Base-by-base conservation (phyloP, 2,329 filamentous ascomycete genomes). In the Thyridium curvatum region DNA sequence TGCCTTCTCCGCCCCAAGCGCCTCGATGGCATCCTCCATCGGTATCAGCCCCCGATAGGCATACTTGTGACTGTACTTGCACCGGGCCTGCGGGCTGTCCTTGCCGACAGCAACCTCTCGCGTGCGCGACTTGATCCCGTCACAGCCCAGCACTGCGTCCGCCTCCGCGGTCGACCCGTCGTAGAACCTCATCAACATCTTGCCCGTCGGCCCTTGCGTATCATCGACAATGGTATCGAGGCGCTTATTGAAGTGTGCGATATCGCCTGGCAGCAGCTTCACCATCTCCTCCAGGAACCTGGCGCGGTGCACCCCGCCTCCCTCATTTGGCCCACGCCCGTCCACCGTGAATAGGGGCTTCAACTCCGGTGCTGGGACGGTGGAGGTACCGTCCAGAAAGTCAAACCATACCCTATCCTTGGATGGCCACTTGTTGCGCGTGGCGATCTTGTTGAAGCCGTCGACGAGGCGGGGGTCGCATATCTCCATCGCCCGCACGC, bases 41-140 rank as follows among this genome's bases (percentile, higher is more conserved):
- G 59, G 58, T 13, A 62, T 49, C 21, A 61, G 43, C 10, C 55
- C 60, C 15, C 80, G 65, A 50, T 79, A 82, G 2, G 71, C 77
- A 52, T 77, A 75, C 47, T 77, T 75, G 18, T 71, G 65, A 1
- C 66, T 71, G 47, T 77, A 82, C 1, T 48, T 52, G 16, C 54
- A 65, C 52, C n/a, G 74, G 46, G 41, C 66, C 38, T 26, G 65
- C 45, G 37, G 64, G 51, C 35, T 62, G 47, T 52, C 44, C 21
- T 59, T 46, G 1, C 69, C 72, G 0, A 81, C 58, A 7, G 84
- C 54, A 3, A 76, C 52, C 18, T 69, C 55, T 13, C 79, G 61
- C 3, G 71, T 68, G 18, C 64, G 61, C 2, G 69, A 74, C 52
- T 80, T 79, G 50, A 82, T 76, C 0, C 78, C 78, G 52, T 82